A percentile compares a stretch with the other conserved stretches of the same genome.
Evolutionary conservation across 2,329 filamentous ascomycete species (phyloP).

Genomic region (Fulvia fulva): DNA sequence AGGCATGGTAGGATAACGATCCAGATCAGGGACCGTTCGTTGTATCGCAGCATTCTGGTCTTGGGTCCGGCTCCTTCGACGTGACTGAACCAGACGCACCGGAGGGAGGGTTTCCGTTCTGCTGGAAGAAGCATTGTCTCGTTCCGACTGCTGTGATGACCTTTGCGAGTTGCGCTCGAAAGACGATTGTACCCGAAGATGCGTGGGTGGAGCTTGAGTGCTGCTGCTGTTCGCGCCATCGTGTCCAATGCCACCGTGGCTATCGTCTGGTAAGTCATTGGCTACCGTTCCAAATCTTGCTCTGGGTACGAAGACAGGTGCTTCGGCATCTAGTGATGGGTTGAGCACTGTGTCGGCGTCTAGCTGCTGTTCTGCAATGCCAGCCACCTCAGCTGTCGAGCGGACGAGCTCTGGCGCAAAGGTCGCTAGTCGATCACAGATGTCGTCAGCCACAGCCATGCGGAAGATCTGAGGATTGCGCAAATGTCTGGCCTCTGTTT

Average conservation of each 20-base stretch:
- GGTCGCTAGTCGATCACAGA: neutral
- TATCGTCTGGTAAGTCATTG: conserved; percentile 7
- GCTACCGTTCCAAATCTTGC: conserved; percentile 22
- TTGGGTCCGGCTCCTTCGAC: conserved; percentile 15
- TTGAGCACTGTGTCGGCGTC: neutral
- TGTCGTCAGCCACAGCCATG: neutral
- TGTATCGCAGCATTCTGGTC: conserved; percentile 15
- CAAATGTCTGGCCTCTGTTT: neutral
- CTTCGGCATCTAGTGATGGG: conserved; percentile 26
- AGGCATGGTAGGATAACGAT: conserved; percentile 23
- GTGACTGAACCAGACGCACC: conserved; percentile 1
- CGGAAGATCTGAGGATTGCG: neutral
- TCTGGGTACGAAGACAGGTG: conserved; percentile 28
- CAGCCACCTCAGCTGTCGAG: neutral
- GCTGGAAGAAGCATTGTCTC: neutral
- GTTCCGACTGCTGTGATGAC: neutral
- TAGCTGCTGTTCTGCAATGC: neutral
- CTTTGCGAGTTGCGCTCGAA: conserved; percentile 23
- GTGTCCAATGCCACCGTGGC: conserved; percentile 1
- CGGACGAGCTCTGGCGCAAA: neutral
- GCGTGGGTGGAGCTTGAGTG: neutral
- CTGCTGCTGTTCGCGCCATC: neutral
- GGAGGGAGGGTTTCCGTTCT: neutral
- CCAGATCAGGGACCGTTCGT: conserved; percentile 9
- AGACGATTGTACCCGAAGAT: conserved; percentile 21